Evolutionary conservation across 352 stramenopile species (phyloP).

Genomic region (Pythium diclinum): DNA sequence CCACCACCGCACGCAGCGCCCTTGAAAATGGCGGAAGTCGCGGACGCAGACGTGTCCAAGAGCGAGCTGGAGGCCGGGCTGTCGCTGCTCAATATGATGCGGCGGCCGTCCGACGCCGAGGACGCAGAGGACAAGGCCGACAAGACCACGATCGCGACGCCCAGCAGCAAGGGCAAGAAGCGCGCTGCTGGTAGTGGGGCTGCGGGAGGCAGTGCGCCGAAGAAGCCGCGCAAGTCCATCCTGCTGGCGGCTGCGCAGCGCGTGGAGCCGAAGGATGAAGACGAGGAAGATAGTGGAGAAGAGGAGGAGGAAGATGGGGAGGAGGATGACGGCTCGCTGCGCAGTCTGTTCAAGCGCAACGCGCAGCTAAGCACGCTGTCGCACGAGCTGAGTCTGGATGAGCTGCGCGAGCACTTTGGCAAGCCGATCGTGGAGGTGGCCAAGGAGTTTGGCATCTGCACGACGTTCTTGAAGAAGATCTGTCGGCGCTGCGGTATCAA

Average conservation of each 20-base stretch:
- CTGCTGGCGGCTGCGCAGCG: slow-evolving; percentile 26
- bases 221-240: slow-evolving; percentile 10
- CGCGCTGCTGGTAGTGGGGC: not conserved
- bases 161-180: slow-evolving; percentile 12
- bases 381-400: slow-evolving; percentile 51
- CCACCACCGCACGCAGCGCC: not conserved
- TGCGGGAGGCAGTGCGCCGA: not conserved
- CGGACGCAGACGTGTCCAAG: slow-evolving; percentile 30
- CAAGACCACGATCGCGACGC: not conserved
- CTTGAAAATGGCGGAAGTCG: not conserved
- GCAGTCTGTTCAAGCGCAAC: slow-evolving; percentile 33
- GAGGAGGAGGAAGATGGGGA: not conserved
- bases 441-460: slow-evolving; percentile 69
- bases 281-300: not conserved
- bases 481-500: slow-evolving; percentile 64
- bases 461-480: slow-evolving; percentile 77
- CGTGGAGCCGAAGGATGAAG: slow-evolving; percentile 14
- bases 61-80: slow-evolving; percentile 63
- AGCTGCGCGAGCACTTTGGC: slow-evolving; percentile 61
- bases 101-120: slow-evolving; percentile 18
- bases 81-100: slow-evolving; percentile 67
- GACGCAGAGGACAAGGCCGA: not conserved
- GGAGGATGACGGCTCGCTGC: slow-evolving; percentile 1
- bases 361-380: slow-evolving; percentile 47
- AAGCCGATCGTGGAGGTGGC: slow-evolving; percentile 66